Evolutionary conservation across 78 protist species (phyloP).

Genomic region (Dictyostelium citrinum): DNA sequence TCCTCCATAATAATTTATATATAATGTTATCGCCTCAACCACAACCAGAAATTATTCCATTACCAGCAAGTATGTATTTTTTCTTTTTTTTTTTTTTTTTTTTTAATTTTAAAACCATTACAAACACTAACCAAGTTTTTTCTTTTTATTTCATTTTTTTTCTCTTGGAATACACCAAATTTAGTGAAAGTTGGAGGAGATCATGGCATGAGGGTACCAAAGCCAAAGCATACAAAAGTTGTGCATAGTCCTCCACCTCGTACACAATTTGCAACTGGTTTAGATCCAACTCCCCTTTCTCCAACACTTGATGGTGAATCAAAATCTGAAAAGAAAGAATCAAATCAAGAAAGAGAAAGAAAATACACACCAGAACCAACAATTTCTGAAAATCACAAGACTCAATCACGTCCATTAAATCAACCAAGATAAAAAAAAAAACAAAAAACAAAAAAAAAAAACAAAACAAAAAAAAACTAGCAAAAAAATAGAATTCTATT

Average conservation of each 20-base stretch:
- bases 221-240: background rate
- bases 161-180: background rate
- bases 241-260: background rate
- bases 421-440: background rate
- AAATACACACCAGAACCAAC: background rate
- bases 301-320: background rate
- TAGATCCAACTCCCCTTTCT: background rate
- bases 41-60: background rate
- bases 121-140: background rate
- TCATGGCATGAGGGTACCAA: slow-evolving; percentile 1
- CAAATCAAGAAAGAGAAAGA: background rate
- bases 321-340: background rate
- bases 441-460: background rate
- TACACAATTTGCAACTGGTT: background rate
- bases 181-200: slow-evolving; percentile 1
- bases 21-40: background rate
- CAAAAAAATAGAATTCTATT: background rate
- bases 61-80: background rate
- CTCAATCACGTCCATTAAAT: slow-evolving; percentile 1
- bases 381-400: background rate
- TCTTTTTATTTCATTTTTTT: too few species aligned
- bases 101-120: background rate
- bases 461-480: background rate
- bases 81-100: background rate
- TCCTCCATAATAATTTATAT: too few species aligned